Conservation (phyloP, 352 stramenopile genomes). For the Globisporangium perplexum region DNA sequence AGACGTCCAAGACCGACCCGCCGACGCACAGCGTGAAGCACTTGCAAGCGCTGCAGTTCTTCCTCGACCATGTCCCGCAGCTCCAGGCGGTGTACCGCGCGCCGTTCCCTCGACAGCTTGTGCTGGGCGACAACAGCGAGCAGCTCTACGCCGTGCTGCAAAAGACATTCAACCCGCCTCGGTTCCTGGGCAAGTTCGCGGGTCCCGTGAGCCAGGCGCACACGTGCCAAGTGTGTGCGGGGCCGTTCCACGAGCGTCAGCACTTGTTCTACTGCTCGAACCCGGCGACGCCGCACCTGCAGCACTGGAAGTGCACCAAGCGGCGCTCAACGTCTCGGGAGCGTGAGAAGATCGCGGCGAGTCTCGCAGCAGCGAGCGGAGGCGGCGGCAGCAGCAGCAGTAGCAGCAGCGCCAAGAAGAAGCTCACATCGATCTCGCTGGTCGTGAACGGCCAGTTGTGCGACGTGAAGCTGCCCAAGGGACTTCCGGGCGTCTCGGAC, state of each 20-base stretch:
- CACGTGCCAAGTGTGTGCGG: conserved; percentile 56
- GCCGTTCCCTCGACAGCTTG: conserved; percentile 12
- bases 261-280: conserved; percentile 73
- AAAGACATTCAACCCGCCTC: conserved; percentile 43
- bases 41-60: conserved; percentile 62
- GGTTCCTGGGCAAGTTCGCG: conserved; percentile 49
- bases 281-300: conserved; percentile 31
- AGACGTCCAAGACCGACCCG: conserved; percentile 37
- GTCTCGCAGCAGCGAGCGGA: conserved; percentile 8
- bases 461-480: conserved; percentile 49
- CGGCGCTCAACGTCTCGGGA: conserved; percentile 25
- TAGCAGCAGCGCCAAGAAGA: conserved; percentile 42
- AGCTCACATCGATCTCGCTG: conserved; percentile 39
- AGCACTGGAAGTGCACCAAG: conserved; percentile 81
- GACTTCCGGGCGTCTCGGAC: conserved; percentile 40
- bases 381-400: not conserved
- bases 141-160: conserved; percentile 47
- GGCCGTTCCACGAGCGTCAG: conserved; percentile 68
- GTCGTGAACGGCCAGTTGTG: conserved; percentile 52
- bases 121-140: conserved; percentile 41
- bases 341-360: conserved; percentile 17
- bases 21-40: conserved; percentile 55
- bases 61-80: conserved; percentile 60
- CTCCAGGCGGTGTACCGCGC: conserved; percentile 47
- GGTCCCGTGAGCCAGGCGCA: conserved; percentile 52